Conservation (phyloP, 1,284 basidiomycete species). For the Cutaneotrichosporon arboriforme region DNA sequence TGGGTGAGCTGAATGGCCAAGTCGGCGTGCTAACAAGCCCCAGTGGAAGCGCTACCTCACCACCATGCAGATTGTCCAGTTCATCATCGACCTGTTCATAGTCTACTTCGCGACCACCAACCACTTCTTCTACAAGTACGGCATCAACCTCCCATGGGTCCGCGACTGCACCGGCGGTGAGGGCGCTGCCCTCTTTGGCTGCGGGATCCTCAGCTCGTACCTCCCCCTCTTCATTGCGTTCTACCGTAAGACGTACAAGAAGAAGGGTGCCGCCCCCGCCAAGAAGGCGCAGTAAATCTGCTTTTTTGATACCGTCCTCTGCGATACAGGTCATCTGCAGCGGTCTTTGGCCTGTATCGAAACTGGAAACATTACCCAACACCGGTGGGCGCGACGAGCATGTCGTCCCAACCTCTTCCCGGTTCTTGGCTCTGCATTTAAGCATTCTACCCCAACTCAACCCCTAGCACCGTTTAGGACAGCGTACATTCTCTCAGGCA, state of each 20-base stretch:
- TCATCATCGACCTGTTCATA: slow-evolving; percentile 79
- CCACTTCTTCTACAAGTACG: slow-evolving; percentile 68
- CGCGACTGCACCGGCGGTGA: slow-evolving; percentile 86
- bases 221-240: slow-evolving; percentile 75
- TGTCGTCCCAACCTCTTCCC: too few species aligned
- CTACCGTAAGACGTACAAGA: slow-evolving; percentile 49
- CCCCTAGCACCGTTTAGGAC: slow-evolving; percentile 4
- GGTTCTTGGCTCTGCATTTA: slow-evolving; percentile 5
- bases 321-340: background rate
- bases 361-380: too few species aligned
- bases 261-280: slow-evolving; percentile 20
- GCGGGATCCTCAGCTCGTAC: slow-evolving; percentile 80
- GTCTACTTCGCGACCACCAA: slow-evolving; percentile 92
- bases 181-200: slow-evolving; percentile 81
- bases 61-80: slow-evolving; percentile 91
- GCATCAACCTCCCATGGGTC: slow-evolving; percentile 59
- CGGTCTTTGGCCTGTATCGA: too few species aligned
- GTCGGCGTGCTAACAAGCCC: background rate
- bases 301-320: slow-evolving; percentile 28
- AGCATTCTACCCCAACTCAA: background rate
- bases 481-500: slow-evolving; percentile 1
- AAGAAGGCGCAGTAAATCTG: slow-evolving; percentile 24
- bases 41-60: slow-evolving; percentile 98
- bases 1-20: slow-evolving; percentile 61
- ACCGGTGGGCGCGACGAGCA: background rate